Evolutionary conservation across 2,329 filamentous ascomycete genomes (phyloP), one percentile per base, ranked within the genome.

Genomic region (Penicillium sp.): DNA sequence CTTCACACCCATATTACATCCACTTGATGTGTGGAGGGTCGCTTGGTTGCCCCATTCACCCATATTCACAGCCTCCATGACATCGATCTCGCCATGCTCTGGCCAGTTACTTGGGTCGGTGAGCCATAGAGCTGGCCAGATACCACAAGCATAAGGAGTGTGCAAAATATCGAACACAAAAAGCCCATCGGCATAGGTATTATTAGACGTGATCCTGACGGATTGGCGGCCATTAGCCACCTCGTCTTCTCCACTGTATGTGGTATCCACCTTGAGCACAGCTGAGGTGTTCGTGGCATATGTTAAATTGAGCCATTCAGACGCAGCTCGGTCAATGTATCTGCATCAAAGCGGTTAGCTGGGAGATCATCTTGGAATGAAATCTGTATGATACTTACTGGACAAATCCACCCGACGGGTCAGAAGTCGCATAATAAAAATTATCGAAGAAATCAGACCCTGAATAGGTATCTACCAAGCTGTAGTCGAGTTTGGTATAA

Each of bases 221-320:
- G 37, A 40, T 40, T 40, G 37, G 11, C 37, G 37, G 18, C 37
- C 37, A 40, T 40, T 14, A 22, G 37, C 37, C 11, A 40, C 37
- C 5, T 40, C 8, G 4, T 40, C 37, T 12, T 20, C n/a, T 12
- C 37, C 37, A 40, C 37, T 40, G 4, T 40, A 40, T 40, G 37
- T 40, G 9, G 37, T 57, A 27, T 64, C 62, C 6, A 88, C 85
- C 46, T 74, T 76, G 44, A 88, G 68, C 20, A 87, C 63, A 15
- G 84, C 84, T 0, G 80, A 75, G 51, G 73, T 72, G 3, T 73
- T 59, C 0, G 80, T 77, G 4, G 84, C 82, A 61, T 82, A 84
- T 1, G 86, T 88, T 23, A 88, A 77, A 71, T 88, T 88, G 20
- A 67, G 49, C 33, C 49, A 58, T 12, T 50, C 49, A 7, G 71